Base-by-base conservation (phyloP, 2,329 filamentous ascomycete genomes). In the Rhynchosporium secalis region DNA sequence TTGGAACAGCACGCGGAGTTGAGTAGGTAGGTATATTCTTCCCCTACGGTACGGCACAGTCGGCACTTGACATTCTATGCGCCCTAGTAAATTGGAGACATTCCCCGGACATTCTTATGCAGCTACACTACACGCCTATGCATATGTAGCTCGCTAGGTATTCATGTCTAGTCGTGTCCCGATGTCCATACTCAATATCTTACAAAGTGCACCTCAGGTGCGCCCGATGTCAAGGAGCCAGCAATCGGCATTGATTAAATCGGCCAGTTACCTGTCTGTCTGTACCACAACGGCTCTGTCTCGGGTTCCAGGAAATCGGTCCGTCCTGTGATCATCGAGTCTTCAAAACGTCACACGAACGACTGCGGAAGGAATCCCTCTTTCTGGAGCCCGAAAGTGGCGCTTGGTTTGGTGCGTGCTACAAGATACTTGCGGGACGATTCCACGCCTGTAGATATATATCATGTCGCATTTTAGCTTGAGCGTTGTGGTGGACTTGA, bases 291-390 rank as follows among this genome's bases (percentile, higher is more conserved):
- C 49, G 33, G 15, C 8, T 5, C n/a, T 26, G 49, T 38, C n/a
- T 41, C 49, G 33, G n/a, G 49, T 28, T 54, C 49, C 49, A 54
- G 49, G 36, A 29, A 54, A 54, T 54, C 49, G 49, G 49, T 54
- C 49, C 49, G 36, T 54, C 49, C 49, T 54, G 49, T 54, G n/a
- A 28, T 20, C 28, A 9, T 38, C n/a, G n/a, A 54, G 33, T 4
- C n/a, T 10, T 20, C 9, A 1, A 38, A 1, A 38, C 3, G 49
- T 54, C 5, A 2, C 49, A 54, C 49, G 9, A 41, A 54, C 31
- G 3, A 51, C 7, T 6, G 6, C 12, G n/a, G 36, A 15, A 20
- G 2, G 15, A 5, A 36, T 26, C 10, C 3, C n/a, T 38, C 20
- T 38, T 9, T 40, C 33, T 54, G 36, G 15, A 15, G 10, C 36